A percentile compares a stretch with the other conserved stretches of the same genome.
These are phyloP conservation scores for Pseudogymnoascus sp. DNA, from an alignment of 2,329 filamentous ascomycete genomes.

Conservation along the genomic window DNA sequence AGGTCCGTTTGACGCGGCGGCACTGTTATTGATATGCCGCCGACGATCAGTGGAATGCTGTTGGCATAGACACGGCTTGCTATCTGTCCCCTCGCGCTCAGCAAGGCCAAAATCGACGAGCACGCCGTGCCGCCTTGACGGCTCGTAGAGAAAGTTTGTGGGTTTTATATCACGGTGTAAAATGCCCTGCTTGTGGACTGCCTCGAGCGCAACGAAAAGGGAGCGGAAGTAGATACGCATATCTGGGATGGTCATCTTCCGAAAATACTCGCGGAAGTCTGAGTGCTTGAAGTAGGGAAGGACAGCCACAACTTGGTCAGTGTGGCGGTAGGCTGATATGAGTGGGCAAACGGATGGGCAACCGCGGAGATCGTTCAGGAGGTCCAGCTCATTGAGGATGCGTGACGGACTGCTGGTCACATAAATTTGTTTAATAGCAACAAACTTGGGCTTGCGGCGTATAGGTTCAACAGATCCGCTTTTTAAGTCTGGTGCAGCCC, in stretches of 20 bases:
- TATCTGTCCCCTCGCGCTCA: constrained; percentile 70
- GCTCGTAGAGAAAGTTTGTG: constrained; percentile 94
- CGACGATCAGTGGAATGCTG: constrained; percentile 56
- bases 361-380: constrained; percentile 77
- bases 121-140: constrained; percentile 69
- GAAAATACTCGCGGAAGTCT: constrained; percentile 92
- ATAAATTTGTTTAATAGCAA: constrained; percentile 99
- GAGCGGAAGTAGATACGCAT: constrained; percentile 86
- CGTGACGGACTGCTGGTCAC: constrained; percentile 90
- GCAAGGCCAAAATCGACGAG: constrained; percentile 99
- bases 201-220: constrained; percentile 74
- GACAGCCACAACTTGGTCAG: constrained; percentile 91
- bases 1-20: constrained; percentile 44
- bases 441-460: constrained; percentile 59
- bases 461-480: constrained; percentile 32
- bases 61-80: constrained; percentile 74
- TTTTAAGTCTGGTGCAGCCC: constrained; percentile 60
- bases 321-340: constrained; percentile 91
- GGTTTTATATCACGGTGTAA: constrained; percentile 95
- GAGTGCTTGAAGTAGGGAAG: constrained; percentile 92
- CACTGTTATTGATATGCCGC: constrained; percentile 48
- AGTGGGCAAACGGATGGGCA: constrained; percentile 85
- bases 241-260: constrained; percentile 76
- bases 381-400: constrained; percentile 92
- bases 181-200: constrained; percentile 76